These are phyloP conservation scores for Alternaria conjuncta DNA, from an alignment of 2,329 filamentous ascomycete species.

Conservation along the genomic window DNA sequence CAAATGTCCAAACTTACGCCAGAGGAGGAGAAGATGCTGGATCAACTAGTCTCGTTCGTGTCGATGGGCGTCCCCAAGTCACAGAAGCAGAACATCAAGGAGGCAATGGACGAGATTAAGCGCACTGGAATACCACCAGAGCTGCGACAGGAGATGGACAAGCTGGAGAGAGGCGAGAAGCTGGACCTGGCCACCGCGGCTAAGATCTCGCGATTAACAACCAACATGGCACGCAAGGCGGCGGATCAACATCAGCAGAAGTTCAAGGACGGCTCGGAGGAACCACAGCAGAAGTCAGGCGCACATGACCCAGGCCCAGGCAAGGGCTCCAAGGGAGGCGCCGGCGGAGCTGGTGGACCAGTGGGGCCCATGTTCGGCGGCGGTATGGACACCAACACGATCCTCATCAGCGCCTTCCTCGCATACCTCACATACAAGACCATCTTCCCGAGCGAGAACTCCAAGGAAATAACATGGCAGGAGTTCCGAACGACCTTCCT, in stretches of 20 bases:
- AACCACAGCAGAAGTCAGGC: conserved; percentile 52
- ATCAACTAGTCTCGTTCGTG: conserved; percentile 63
- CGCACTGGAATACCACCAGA: conserved; percentile 73
- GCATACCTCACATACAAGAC: conserved; percentile 66
- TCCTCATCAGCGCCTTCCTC: conserved; percentile 64
- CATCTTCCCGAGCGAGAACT: conserved; percentile 70
- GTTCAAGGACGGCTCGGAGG: conserved; percentile 30
- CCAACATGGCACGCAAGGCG: conserved; percentile 61
- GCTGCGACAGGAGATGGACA: conserved; percentile 68
- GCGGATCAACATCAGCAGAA: conserved; percentile 48
- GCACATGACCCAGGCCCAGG: conserved; percentile 54
- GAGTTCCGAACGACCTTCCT: conserved; percentile 93
- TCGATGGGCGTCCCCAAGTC: conserved; percentile 66
- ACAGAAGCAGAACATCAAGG: conserved; percentile 66
- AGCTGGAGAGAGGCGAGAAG: conserved; percentile 56
- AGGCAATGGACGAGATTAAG: conserved; percentile 68
- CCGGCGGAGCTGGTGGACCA: conserved; percentile 23
- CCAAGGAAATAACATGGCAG: conserved; percentile 93
- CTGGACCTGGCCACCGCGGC: conserved; percentile 64
- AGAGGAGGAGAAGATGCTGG: conserved; percentile 64
- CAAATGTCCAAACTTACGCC: conserved; percentile 56
- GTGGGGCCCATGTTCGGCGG: conserved; percentile 27
- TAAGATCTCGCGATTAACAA: conserved; percentile 64
- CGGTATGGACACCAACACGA: conserved; percentile 61
- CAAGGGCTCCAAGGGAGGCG: conserved; percentile 34